phyloP scores from a whole-genome alignment of 2,329 filamentous ascomycete genomes.

The Davidsoniella neocaledoniae region DNA sequence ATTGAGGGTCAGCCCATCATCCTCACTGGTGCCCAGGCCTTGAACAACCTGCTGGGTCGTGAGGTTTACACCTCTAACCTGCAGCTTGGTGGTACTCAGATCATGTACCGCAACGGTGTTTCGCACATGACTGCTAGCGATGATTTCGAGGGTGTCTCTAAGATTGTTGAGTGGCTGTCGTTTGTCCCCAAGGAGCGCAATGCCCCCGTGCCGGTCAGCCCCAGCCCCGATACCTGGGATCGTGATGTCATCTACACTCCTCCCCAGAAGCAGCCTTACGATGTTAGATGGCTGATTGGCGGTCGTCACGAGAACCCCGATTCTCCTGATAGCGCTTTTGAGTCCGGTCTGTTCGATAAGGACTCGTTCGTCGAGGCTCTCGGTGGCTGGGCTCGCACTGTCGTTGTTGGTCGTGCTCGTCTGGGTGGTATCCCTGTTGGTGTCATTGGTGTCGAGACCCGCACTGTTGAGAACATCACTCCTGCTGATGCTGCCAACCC shows the following conservation, averaged over 20 bases:
- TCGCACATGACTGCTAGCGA: conserved; percentile 97
- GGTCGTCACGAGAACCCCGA: conserved; percentile 44
- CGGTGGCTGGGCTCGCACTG: conserved; percentile 90
- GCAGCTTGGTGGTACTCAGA: conserved; percentile 98
- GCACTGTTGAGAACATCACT: conserved; percentile 89
- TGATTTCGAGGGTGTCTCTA: conserved; percentile 93
- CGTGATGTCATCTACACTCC: conserved; percentile 77
- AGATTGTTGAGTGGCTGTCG: conserved; percentile 96
- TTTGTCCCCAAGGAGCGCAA: conserved; percentile 94
- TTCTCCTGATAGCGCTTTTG: conserved; percentile 53
- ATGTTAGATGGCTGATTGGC: conserved; percentile 83
- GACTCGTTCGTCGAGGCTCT: conserved; percentile 94
- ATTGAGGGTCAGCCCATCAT: conserved; percentile 99
- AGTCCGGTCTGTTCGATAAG: conserved; percentile 86
- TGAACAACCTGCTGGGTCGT: conserved; percentile 95
- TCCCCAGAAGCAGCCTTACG: conserved; percentile 69
- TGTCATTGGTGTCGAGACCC: conserved; percentile 93
- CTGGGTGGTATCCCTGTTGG: conserved; percentile 95
- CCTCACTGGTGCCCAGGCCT: conserved; percentile 85
- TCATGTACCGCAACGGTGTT: conserved; percentile 99
- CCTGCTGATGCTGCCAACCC: conserved; percentile 96
- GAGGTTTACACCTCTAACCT: conserved; percentile 99
- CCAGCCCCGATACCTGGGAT: conserved; percentile 76
- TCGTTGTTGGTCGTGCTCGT: conserved; percentile 89
- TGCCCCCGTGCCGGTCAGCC: conserved; percentile 80